Base-by-base conservation (phyloP, 495 filamentous ascomycete genomes). In the Elaphomyces granulatus region DNA sequence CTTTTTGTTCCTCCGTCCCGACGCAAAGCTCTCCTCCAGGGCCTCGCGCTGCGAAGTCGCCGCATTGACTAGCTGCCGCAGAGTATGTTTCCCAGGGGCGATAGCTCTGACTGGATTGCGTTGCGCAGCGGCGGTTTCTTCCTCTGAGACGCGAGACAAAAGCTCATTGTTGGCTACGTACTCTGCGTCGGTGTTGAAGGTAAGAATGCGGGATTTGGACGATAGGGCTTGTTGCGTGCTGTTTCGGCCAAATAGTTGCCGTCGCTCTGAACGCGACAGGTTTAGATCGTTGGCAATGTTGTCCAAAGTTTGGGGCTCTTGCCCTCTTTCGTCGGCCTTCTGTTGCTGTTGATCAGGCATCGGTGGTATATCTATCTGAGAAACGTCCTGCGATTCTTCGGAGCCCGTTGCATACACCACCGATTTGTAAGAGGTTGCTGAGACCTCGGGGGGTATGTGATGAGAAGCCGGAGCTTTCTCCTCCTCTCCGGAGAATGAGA, bases 21-120 rank as follows among this genome's bases (percentile, higher is more conserved):
- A 59, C 3, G 83, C 83, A 64, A 92, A 95, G 52, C 77, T 81
- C 55, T 95, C 87, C 56, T 94, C 85, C 52, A 95, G 60, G 4
- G 83, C 83, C 3, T 83, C 80, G 56, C 76, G 77, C 63, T 95
- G 84, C 38, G 59, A 78, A 47, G 71, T 77, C 14, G 78, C 87
- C 42, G 77, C 79, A 60, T 74, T 84, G 48, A 95, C 81, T 55
- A 95, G 64, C 61, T 93, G 85, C 49, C 81, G 77, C 53, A 95
- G 65, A 36, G 73, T 84, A 56, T 92, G 84, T 60, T 94, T 93
- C 36, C 84, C 87, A 1, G 84, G 77, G n/a, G 80, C 77, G 52
- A 95, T 83, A 3, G 81, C 63, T 42, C 82, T 75, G 16, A 95
- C 79, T 2, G 86, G 82, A 45, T 87, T 86, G 51, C 88, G 83